phyloP scores from a whole-genome alignment of 164 flowering plant genomes.

The Piper longum region DNA sequence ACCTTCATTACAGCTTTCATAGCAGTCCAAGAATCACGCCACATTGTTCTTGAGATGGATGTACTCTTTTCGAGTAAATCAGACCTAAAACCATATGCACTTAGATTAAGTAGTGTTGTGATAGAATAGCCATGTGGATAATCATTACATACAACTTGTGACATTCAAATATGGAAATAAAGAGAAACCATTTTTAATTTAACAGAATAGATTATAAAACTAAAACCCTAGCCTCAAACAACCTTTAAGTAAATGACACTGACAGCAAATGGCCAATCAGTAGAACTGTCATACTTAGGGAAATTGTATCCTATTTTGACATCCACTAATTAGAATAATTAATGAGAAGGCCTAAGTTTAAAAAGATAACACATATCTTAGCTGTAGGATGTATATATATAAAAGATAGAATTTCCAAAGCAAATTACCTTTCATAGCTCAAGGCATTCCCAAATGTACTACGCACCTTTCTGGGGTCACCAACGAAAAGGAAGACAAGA shows the following conservation, averaged over 20 bases:
- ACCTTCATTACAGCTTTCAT: slow-evolving; percentile 68
- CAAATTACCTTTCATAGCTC: slow-evolving; percentile 38
- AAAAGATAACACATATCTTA: not conserved
- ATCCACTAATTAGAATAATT: too few relatives aligned
- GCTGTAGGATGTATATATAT: not conserved
- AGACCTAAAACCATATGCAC: slow-evolving; percentile 24
- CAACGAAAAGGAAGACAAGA: slow-evolving; percentile 63
- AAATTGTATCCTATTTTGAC: too few relatives aligned
- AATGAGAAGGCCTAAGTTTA: too few relatives aligned
- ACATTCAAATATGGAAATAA: too few relatives aligned
- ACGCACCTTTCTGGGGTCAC: slow-evolving; percentile 54
- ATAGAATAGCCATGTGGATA: not conserved
- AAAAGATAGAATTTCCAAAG: not conserved
- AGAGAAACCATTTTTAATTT: not conserved
- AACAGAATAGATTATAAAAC: not conserved
- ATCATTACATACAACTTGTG: too few relatives aligned
- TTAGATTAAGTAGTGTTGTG: not conserved
- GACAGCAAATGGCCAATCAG: too few relatives aligned
- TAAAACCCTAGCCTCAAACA: too few relatives aligned
- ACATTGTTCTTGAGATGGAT: slow-evolving; percentile 28
- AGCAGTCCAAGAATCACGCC: slow-evolving; percentile 74
- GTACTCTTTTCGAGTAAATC: slow-evolving; percentile 26
- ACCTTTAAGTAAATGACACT: too few relatives aligned
- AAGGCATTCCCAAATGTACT: slow-evolving; percentile 7
- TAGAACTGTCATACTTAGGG: too few relatives aligned